Conservation (phyloP, 768 basidiomycete species). For the Leccinum longicurvipes region DNA sequence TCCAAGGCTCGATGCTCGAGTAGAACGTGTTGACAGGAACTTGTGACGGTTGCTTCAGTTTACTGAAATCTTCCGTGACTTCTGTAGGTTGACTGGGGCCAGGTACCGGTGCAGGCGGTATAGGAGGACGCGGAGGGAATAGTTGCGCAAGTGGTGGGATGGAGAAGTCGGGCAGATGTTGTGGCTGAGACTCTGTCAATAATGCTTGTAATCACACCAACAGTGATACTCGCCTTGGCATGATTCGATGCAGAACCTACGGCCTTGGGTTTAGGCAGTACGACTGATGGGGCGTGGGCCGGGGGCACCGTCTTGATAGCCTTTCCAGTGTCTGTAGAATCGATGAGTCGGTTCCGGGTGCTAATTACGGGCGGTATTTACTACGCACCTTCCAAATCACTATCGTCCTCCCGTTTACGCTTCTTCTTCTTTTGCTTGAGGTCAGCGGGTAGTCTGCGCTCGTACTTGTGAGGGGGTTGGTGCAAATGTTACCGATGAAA, state of each 20-base stretch:
- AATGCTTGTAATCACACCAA: not conserved
- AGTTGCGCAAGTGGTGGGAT: slow-evolving; percentile 50
- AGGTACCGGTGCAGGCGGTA: slow-evolving; percentile 61
- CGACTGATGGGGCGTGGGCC: slow-evolving; percentile 34
- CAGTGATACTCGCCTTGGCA: slow-evolving; percentile 44
- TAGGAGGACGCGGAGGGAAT: slow-evolving; percentile 58
- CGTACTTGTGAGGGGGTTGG: not conserved
- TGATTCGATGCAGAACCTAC: slow-evolving; percentile 41
- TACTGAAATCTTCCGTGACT: slow-evolving; percentile 87
- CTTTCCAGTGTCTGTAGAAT: slow-evolving; percentile 45
- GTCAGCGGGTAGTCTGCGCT: slow-evolving; percentile 42
- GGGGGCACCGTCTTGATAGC: slow-evolving; percentile 61
- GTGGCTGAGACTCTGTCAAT: slow-evolving; percentile 23
- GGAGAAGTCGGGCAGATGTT: slow-evolving; percentile 57
- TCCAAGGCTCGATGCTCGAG: slow-evolving; percentile 83
- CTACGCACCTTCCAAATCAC: slow-evolving; percentile 62
- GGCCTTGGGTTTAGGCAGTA: slow-evolving; percentile 57
- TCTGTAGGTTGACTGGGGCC: slow-evolving; percentile 82
- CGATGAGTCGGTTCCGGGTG: slow-evolving; percentile 5
- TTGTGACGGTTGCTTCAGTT: slow-evolving; percentile 73
- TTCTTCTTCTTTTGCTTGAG: slow-evolving; percentile 82
- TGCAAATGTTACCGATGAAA: slow-evolving; percentile 16
- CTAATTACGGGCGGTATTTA: slow-evolving; percentile 3
- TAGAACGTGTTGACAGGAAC: slow-evolving; percentile 76
- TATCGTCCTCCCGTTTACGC: slow-evolving; percentile 77